These are phyloP conservation scores for Stenocarpella maydis DNA, from an alignment of 2,329 filamentous ascomycete species.

Conservation along the genomic window DNA sequence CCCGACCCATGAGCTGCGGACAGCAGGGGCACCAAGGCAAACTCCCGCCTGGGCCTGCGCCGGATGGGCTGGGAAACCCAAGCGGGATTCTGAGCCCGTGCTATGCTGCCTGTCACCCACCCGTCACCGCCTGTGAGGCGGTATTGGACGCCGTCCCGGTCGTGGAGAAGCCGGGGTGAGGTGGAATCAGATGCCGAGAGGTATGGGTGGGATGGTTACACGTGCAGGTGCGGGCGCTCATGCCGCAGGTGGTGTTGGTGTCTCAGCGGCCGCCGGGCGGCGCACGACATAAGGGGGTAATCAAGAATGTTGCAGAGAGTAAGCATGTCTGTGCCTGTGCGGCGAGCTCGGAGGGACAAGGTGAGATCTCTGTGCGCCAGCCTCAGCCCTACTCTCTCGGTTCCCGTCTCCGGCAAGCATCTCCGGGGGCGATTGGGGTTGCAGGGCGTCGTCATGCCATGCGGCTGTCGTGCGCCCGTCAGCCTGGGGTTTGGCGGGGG, in stretches of 20 bases:
- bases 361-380: constrained; percentile 15
- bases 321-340: neutral
- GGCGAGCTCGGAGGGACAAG: neutral
- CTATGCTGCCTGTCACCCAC: neutral
- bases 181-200: neutral
- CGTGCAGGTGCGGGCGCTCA: constrained; percentile 3
- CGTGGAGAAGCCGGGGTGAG: neutral
- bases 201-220: neutral
- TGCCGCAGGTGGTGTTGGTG: neutral
- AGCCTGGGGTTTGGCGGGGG: neutral
- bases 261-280: neutral
- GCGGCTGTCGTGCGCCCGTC: constrained; percentile 10
- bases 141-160: neutral
- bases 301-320: neutral
- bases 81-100: constrained; percentile 1
- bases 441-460: constrained; percentile 13
- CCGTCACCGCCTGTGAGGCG: neutral
- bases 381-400: constrained; percentile 1
- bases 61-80: neutral
- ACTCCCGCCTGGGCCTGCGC: neutral
- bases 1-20: neutral
- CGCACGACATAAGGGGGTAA: neutral
- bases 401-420: neutral
- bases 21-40: neutral
- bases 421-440: neutral